Evolutionary conservation across 2,329 filamentous ascomycete genomes (phyloP), one percentile per base, ranked within the genome.

Genomic region (Emergomyces orientalis): DNA sequence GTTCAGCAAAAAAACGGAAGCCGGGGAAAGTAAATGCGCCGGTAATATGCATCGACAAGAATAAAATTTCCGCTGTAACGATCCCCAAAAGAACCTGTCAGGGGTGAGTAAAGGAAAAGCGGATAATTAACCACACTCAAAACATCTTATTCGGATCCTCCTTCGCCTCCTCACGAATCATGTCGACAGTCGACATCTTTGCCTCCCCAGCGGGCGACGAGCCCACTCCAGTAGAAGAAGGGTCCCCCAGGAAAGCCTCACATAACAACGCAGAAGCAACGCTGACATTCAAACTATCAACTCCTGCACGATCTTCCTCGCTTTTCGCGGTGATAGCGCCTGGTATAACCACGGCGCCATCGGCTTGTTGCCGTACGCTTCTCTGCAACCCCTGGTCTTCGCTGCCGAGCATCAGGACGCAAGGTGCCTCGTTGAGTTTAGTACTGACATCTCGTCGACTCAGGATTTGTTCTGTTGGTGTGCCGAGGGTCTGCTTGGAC

Each of bases 231-330:
- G 39, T 39, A 6, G 54, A 57, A 41, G 54, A 41, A 41, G 57
- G 57, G n/a, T 59, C 57, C 3, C 71, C 72, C 59, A 77, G 67
- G 63, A 78, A 76, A 65, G 71, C 75, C 61, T 78, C 71, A 66
- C 76, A 76, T 59, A 97, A 77, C 58, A 97, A 78, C 0, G 86
- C 91, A 7, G 90, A 86, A 1, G 94, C 93, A 25, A 96, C 92
- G 71, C 90, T 91, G 47, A 97, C 94, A 72, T 99, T 97, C 73
- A 99, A 77, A 74, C 91, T 96, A 75, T 97, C 93, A 2, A 99
- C 86, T 1, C 82, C 72, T 67, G 86, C 73, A 4, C 71, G 71
- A 66, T 78, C 76, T 19, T 72, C 70, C 13, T 68, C 64, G 11
- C 71, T 66, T 1, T 72, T 71, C 11, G 71, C 57, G 4, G 70